phyloP scores from a whole-genome alignment of 371 early-diverging fungal genomes.

The Syncephalastrum sp. region DNA sequence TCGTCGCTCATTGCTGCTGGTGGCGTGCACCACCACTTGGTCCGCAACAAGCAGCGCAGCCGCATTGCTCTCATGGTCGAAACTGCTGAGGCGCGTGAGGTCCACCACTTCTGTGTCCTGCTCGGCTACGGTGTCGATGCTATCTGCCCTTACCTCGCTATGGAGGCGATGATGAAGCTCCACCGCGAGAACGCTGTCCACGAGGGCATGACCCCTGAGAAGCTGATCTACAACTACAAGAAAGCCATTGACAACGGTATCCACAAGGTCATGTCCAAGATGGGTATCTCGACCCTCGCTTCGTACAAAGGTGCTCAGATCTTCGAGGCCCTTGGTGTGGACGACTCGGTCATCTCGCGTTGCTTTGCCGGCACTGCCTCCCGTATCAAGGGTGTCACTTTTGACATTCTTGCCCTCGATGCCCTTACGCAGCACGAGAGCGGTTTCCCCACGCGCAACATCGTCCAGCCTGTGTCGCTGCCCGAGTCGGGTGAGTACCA shows the following conservation, averaged over 20 bases:
- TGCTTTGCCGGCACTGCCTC: conserved; percentile 98
- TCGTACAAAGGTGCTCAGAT: conserved; percentile 98
- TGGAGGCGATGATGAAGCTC: conserved; percentile 86
- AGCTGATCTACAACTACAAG: no score
- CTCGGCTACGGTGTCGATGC: conserved; percentile 98
- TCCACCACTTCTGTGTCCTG: conserved; percentile 94
- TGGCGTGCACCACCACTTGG: conserved; percentile 92
- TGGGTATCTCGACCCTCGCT: conserved; percentile 98
- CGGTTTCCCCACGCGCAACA: conserved; percentile 79
- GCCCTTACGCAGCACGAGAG: conserved; percentile 83
- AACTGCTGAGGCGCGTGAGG: conserved; percentile 96
- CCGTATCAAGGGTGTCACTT: conserved; percentile 90
- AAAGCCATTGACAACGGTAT: conserved; percentile 84
- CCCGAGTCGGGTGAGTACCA: conserved; percentile 95
- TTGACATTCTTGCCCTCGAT: conserved; percentile 89
- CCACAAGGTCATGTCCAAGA: conserved; percentile 97
- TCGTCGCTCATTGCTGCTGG: conserved; percentile 86
- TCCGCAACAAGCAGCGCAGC: conserved; percentile 84
- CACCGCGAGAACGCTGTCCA: conserved; percentile 51
- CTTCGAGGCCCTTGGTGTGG: conserved; percentile 95
- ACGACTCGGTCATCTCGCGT: conserved; percentile 80
- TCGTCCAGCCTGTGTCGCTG: conserved; percentile 58
- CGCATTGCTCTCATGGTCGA: conserved; percentile 89
- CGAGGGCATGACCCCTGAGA: no score
- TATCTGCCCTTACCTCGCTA: conserved; percentile 90